These are phyloP conservation scores for Alisma plantagoaquatica DNA, from an alignment of 106 monocot genomes.

Conservation along the genomic window DNA sequence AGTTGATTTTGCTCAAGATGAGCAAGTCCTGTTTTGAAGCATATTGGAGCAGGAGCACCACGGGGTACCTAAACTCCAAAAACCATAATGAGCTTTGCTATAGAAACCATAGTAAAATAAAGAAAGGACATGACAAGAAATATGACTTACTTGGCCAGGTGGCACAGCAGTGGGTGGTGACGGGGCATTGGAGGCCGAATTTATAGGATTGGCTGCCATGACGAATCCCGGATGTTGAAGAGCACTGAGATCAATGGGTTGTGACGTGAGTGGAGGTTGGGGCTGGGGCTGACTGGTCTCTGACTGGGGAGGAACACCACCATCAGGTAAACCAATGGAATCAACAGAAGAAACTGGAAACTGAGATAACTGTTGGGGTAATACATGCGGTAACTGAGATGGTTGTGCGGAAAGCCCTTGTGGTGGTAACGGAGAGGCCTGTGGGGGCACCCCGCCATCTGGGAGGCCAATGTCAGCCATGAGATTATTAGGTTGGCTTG, in stretches of 20 bases:
- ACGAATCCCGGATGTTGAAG: slow-evolving; percentile 58
- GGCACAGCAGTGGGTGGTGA: slow-evolving; percentile 63
- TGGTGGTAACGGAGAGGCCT: slow-evolving; percentile 34
- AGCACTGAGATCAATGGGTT: slow-evolving; percentile 82
- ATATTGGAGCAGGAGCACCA: slow-evolving; percentile 78
- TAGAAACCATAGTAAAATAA: neutral
- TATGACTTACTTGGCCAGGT: slow-evolving; percentile 61
- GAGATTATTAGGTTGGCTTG: slow-evolving; percentile 20
- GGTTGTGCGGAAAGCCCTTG: too few relatives aligned
- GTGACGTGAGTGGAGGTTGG: slow-evolving; percentile 27
- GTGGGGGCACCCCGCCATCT: slow-evolving; percentile 90
- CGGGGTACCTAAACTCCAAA: slow-evolving; percentile 59
- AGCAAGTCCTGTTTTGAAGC: slow-evolving; percentile 81
- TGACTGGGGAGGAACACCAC: slow-evolving; percentile 61
- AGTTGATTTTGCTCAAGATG: slow-evolving; percentile 99
- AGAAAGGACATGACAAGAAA: neutral
- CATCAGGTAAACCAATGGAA: slow-evolving; percentile 62
- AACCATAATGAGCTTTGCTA: neutral
- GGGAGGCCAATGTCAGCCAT: slow-evolving; percentile 57
- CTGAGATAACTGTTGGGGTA: too few relatives aligned
- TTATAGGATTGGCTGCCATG: slow-evolving; percentile 3
- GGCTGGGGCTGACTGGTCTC: slow-evolving; percentile 27
- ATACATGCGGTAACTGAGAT: too few relatives aligned
- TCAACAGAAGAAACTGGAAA: slow-evolving; percentile 23
- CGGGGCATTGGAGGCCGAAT: slow-evolving; percentile 17